Evolutionary conservation across 2,329 filamentous ascomycete species (phyloP), one percentile per base, ranked within the genome.

Genomic region (Hansfordia pulvinata): DNA sequence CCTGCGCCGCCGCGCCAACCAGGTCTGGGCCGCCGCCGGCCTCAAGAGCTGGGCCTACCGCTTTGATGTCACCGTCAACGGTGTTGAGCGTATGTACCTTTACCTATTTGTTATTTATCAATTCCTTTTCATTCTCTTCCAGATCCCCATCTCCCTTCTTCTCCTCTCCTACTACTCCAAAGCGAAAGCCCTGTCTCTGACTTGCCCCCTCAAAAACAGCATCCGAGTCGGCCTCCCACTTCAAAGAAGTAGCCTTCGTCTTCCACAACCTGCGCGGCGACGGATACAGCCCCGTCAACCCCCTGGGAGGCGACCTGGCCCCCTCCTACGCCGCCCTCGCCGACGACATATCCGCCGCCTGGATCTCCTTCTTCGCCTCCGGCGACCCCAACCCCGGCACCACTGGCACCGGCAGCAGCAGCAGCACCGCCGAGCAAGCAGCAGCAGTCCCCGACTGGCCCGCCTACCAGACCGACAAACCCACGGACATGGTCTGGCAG

Each of bases 241-340:
- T 58, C 33, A 35, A 39, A 19, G 40, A 50, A 6, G 27, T 29
- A 16, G 30, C 41, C n/a, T 36, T 57, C 26, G 36, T 38, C 20
- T 56, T 58, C 29, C 43, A 42, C 23, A 43, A 30, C 28, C 10
- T 27, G 17, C n/a, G 15, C 8, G 28, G 17, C 15, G 17, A 11
- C 15, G 28, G 23, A 2, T 30, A 26, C 28, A 15, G 21, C 23
- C 6, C 23, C 16, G 15, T 19, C 17, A 18, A 11, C 20, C 15
- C 11, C 15, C 17, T 17, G 10, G 19, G 16, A 12, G 10, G 15
- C 14, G 27, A 23, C n/a, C 23, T 13, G 21, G 2, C 16, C 21
- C 16, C 16, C 7, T 4, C 17, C 7, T 23, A 25, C 23, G 18
- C 16, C 14, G 10, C 13, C 13, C 19, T 29, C 9, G 7, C 17